Percentiles rank a stretch among this genome's conserved stretches.
These are phyloP conservation scores for Rhynchospora breviuscula DNA, from an alignment of 176 grass and related monocot genomes.

Conservation along the genomic window DNA sequence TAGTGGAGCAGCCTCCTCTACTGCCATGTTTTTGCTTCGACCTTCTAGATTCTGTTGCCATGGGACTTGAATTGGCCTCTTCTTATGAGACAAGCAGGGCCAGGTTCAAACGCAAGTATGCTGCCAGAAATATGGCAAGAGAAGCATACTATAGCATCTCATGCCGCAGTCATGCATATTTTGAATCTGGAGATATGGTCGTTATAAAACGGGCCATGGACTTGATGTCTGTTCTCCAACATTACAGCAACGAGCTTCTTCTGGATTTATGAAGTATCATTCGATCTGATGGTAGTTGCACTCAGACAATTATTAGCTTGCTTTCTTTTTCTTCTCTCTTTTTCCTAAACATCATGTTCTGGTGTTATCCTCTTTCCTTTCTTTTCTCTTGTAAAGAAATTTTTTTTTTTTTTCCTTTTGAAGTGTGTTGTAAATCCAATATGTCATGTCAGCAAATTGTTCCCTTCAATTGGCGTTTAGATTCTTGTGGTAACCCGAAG, in stretches of 20 bases:
- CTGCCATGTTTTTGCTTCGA: neutral
- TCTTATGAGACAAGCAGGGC: neutral
- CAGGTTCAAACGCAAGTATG: neutral
- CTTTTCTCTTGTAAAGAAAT: neutral
- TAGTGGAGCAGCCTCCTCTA: too few relatives aligned
- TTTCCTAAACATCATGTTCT: neutral
- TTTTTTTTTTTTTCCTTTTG: neutral
- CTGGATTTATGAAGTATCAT: neutral
- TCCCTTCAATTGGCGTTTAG: neutral
- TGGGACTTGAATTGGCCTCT: neutral
- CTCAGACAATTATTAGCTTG: neutral
- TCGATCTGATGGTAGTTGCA: neutral
- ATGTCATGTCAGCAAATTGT: neutral
- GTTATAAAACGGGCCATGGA: neutral
- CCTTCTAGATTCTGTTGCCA: neutral
- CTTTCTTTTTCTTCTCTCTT: neutral
- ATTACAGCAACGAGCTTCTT: neutral
- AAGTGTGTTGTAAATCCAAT: neutral
- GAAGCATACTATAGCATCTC: neutral
- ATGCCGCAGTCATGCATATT: neutral
- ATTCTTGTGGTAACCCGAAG: too few relatives aligned
- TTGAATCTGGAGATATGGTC: neutral
- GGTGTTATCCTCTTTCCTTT: neutral
- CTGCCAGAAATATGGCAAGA: neutral
- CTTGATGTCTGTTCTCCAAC: neutral